phyloP scores from a whole-genome alignment of 1,139 yeast genomes.

The Suhomyces choctaworum region DNA sequence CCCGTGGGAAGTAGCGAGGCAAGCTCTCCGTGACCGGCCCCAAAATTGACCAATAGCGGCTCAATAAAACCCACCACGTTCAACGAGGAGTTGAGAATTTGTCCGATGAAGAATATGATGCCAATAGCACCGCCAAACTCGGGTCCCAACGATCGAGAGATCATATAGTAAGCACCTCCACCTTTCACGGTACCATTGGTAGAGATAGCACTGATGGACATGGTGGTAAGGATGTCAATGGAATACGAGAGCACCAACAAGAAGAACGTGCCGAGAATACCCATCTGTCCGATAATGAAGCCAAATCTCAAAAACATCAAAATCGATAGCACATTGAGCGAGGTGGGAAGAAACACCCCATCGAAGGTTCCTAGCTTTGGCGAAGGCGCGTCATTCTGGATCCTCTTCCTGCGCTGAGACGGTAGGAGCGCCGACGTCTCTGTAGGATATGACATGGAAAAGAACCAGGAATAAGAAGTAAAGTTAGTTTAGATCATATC shows the following conservation, averaged over 20 bases:
- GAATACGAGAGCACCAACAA: constrained; percentile 61
- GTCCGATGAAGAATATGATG: constrained; percentile 73
- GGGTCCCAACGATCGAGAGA: constrained; percentile 75
- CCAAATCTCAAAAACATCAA: constrained; percentile 81
- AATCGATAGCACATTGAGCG: constrained; percentile 74
- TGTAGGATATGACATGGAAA: constrained; percentile 8
- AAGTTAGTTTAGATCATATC: too few relatives aligned
- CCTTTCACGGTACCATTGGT: constrained; percentile 83
- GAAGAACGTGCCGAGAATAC: constrained; percentile 61
- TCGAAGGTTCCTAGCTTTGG: constrained; percentile 67
- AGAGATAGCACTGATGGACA: constrained; percentile 76
- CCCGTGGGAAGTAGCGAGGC: constrained; percentile 52
- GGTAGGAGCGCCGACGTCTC: constrained; percentile 14
- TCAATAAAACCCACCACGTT: constrained; percentile 81
- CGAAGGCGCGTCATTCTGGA: constrained; percentile 6
- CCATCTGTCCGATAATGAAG: constrained; percentile 77
- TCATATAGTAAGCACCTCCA: constrained; percentile 85
- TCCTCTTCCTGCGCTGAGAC: constrained; percentile 5
- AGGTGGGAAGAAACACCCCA: constrained; percentile 79
- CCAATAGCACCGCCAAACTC: constrained; percentile 88
- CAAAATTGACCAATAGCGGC: constrained; percentile 69
- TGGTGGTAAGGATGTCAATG: constrained; percentile 66
- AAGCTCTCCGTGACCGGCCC: constrained; percentile 56
- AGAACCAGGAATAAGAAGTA: too few relatives aligned
- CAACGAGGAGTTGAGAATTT: constrained; percentile 70